Base-by-base conservation (phyloP, 352 stramenopile species). In the Sclerospora graminicola region DNA sequence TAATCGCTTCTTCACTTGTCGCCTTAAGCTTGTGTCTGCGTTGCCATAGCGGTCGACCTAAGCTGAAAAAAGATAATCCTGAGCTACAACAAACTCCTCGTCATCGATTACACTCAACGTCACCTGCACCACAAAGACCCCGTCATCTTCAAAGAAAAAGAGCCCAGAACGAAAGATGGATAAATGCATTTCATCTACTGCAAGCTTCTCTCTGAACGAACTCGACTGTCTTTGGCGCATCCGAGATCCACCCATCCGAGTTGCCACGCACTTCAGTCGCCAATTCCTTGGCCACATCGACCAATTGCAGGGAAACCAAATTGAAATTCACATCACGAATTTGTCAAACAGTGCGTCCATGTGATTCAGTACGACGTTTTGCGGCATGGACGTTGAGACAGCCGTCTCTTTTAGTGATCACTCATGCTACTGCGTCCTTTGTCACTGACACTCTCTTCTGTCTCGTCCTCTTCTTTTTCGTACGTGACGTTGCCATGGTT, bases 291-390 rank as follows among this genome's bases (percentile, higher is more conserved):
- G 75, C 63, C 24, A 83, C 70, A 15, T 72, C 55, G 5, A 64
- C 58, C 0, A 87, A 57, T 14, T 66, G 58, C n/a, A 60, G 43
- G 1, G 71, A 76, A 1, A 89, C 37, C 16, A 76, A 51, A 31
- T 90, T 84, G 54, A 91, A 88, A 45, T 91, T 86, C 4, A 84
- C 61, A 40, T 91, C 76, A 9, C 79, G 75, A 31, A 91, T 80
- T 24, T 78, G 19, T 51, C 54, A 46, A 78, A 89, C 26, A 91
- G 53, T 26, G 81, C 63, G 45, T 91, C 79, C n/a, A 56, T 21
- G 47, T 85, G 52, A 44, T 84, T 84, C 20, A 87, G 58, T 31
- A 89, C 45, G 14, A 84, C 43, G 42, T 84, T 86, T 21, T 75
- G 63, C 38, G 51, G 51, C 23, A 45, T 57, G 0, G 48, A 41